phyloP scores from a whole-genome alignment of 306 rosid genomes.

The Corylus americana region DNA sequence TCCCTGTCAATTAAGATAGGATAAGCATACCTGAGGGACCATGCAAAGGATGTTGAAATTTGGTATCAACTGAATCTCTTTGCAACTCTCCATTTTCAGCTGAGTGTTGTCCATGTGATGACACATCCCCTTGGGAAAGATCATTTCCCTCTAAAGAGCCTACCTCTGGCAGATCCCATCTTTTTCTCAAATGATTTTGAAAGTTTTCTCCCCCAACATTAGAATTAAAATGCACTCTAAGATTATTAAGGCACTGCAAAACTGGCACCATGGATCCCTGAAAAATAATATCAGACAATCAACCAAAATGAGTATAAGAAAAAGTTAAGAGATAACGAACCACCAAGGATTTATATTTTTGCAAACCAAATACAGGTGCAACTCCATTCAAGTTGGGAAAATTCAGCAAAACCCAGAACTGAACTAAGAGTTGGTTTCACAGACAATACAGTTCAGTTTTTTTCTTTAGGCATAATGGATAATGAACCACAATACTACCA shows the following conservation, averaged over 20 bases:
- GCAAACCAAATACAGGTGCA: conserved; percentile 21
- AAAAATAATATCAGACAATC: conserved; percentile 41
- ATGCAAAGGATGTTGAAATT: conserved; percentile 35
- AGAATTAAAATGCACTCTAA: conserved; percentile 66
- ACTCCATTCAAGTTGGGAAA: conserved; percentile 22
- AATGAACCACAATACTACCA: conserved; percentile 1
- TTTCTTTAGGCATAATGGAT: background rate
- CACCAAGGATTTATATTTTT: conserved; percentile 13
- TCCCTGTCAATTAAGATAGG: conserved; percentile 8
- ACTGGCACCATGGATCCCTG: conserved; percentile 90
- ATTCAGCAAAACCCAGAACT: conserved; percentile 21
- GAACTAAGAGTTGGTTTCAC: conserved; percentile 16
- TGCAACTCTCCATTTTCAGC: conserved; percentile 17
- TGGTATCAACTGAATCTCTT: conserved; percentile 26
- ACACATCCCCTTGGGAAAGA: conserved; percentile 30
- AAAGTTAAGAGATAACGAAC: conserved; percentile 2
- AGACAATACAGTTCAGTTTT: background rate
- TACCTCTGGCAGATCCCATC: conserved; percentile 58
- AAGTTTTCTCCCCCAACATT: conserved; percentile 51
- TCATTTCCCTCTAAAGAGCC: conserved; percentile 44
- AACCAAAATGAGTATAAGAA: conserved; percentile 28
- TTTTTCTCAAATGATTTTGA: conserved; percentile 60
- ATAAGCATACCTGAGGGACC: conserved; percentile 48
- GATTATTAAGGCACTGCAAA: conserved; percentile 75
- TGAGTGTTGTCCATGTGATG: conserved; percentile 12